Percentiles rank a stretch among this genome's conserved stretches.
These are phyloP conservation scores for Aspergillus diversus DNA, from an alignment of 495 filamentous ascomycete genomes.

Conservation along the genomic window DNA sequence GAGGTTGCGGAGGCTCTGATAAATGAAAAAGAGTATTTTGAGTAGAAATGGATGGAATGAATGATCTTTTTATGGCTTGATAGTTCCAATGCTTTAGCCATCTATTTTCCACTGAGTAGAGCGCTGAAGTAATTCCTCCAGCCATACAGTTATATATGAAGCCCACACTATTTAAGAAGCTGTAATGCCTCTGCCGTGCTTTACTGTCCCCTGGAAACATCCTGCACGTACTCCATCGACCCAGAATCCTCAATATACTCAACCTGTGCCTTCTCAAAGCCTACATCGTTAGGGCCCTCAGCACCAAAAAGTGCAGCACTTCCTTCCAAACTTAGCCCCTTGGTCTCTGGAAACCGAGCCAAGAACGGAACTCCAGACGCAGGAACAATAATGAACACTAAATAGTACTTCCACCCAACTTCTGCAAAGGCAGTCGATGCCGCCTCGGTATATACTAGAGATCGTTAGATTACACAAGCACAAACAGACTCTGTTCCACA, in stretches of 20 bases:
- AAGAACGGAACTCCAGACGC: background rate
- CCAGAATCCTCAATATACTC: background rate
- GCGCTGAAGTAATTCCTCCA: too few species aligned
- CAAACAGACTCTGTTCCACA: too few species aligned
- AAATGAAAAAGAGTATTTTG: too few species aligned
- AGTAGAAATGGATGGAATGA: too few species aligned
- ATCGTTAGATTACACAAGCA: background rate
- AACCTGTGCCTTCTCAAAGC: background rate
- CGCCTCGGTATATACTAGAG: background rate
- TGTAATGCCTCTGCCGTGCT: too few species aligned
- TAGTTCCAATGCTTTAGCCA: too few species aligned
- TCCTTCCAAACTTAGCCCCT: background rate
- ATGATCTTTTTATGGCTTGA: too few species aligned
- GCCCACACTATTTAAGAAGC: too few species aligned
- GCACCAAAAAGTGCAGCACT: slow-evolving; percentile 1
- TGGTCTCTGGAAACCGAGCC: background rate
- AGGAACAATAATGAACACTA: background rate
- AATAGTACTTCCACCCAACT: slow-evolving; percentile 10
- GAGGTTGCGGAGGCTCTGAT: too few species aligned
- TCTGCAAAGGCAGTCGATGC: background rate
- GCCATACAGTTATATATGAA: too few species aligned
- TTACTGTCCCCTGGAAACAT: background rate
- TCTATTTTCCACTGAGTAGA: too few species aligned
- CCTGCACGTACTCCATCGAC: background rate
- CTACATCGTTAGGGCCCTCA: background rate